Percentiles rank a stretch among this genome's conserved stretches.
These are phyloP conservation scores for Ophiocordyceps camponoti-floridani DNA, from an alignment of 2,329 filamentous ascomycete species.

Conservation along the genomic window DNA sequence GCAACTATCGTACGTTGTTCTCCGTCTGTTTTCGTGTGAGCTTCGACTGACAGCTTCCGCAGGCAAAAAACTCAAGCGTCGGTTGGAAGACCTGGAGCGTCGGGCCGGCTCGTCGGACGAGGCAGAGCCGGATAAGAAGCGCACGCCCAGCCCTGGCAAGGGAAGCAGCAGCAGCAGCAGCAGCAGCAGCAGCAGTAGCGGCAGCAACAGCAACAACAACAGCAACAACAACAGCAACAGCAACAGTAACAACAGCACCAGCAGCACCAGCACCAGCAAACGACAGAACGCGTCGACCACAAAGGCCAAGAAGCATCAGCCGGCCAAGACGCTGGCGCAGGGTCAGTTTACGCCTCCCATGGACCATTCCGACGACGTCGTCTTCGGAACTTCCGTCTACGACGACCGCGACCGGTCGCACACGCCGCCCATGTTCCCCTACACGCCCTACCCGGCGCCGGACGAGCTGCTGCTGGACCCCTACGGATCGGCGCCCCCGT, in stretches of 20 bases:
- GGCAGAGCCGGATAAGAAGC: constrained; percentile 25
- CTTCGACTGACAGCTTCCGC: constrained; percentile 2
- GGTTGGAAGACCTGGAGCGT: constrained; percentile 69
- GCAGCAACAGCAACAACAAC: too few species aligned
- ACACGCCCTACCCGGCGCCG: constrained; percentile 48
- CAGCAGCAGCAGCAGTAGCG: too few species aligned
- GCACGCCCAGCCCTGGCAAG: constrained; percentile 15
- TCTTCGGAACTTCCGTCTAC: constrained; percentile 37
- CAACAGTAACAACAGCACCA: too few species aligned
- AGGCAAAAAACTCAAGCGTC: constrained; percentile 89
- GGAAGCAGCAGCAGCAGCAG: too few species aligned
- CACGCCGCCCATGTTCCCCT: constrained; percentile 51
- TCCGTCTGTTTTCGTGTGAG: too few species aligned
- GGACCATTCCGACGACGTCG: constrained; percentile 43
- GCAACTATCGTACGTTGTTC: constrained; percentile 68
- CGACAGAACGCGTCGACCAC: constrained; percentile 9
- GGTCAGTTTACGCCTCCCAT: constrained; percentile 45
- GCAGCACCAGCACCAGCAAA: constrained; percentile 23
- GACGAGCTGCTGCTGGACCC: constrained; percentile 45
- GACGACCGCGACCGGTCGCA: constrained; percentile 52
- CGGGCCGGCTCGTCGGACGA: constrained; percentile 41
- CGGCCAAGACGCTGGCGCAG: constrained; percentile 26
- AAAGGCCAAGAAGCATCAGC: constrained; percentile 10
- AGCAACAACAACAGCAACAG: too few species aligned
- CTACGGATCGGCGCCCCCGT: constrained; percentile 35